These are phyloP conservation scores for Blastobotrys elegans DNA, from an alignment of 1,139 yeast genomes.

Conservation along the genomic window DNA sequence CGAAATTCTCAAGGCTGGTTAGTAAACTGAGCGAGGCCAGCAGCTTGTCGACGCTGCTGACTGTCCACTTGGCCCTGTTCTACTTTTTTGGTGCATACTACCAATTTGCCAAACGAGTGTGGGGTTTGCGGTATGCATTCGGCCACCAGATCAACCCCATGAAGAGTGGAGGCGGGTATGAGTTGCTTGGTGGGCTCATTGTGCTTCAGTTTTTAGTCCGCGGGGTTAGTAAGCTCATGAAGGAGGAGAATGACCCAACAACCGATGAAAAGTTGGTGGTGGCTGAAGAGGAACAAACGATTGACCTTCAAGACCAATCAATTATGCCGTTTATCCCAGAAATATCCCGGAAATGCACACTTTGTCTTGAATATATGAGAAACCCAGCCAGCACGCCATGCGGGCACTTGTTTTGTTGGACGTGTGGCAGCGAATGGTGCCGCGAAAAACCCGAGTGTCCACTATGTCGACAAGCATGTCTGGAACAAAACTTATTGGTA, in stretches of 20 bases:
- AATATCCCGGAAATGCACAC: slow-evolving; percentile 68
- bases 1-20: background rate
- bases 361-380: slow-evolving; percentile 74
- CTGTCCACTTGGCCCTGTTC: slow-evolving; percentile 72
- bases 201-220: slow-evolving; percentile 47
- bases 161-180: slow-evolving; percentile 51
- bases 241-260: slow-evolving; percentile 2
- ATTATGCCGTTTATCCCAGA: slow-evolving; percentile 67
- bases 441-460: slow-evolving; percentile 88
- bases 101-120: slow-evolving; percentile 66
- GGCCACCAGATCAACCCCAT: slow-evolving; percentile 32
- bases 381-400: slow-evolving; percentile 85
- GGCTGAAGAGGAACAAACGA: slow-evolving; percentile 13
- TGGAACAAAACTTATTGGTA: slow-evolving; percentile 71
- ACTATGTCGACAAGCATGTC: slow-evolving; percentile 70
- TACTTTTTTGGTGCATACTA: slow-evolving; percentile 80
- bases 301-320: slow-evolving; percentile 54
- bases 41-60: slow-evolving; percentile 29
- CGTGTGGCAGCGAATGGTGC: slow-evolving; percentile 84
- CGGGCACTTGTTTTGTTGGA: slow-evolving; percentile 94
- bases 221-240: slow-evolving; percentile 4
- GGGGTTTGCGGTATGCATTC: slow-evolving; percentile 68
- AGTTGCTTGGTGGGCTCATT: slow-evolving; percentile 68
- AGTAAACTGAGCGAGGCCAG: slow-evolving; percentile 13
- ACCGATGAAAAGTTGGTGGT: background rate